Conservation (phyloP, 2,329 filamentous ascomycete species). For the Clonostachys rhizophaga region DNA sequence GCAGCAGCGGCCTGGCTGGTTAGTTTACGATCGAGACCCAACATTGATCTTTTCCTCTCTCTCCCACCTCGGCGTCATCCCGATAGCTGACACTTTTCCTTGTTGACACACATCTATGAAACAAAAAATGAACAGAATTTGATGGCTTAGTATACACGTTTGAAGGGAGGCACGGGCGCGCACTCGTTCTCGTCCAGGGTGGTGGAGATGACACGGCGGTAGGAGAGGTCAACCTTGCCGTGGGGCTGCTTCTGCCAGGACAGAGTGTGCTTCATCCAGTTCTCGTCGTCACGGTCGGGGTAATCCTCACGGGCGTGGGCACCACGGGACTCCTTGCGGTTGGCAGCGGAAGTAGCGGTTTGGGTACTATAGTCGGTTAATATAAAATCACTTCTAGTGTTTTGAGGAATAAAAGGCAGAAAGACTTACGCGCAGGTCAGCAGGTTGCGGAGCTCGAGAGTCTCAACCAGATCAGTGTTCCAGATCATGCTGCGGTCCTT, state of each 20-base stretch:
- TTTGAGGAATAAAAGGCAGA: not conserved
- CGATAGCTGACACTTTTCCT: too few species aligned
- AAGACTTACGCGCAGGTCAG: constrained; percentile 89
- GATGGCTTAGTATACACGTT: constrained; percentile 74
- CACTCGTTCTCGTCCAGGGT: constrained; percentile 96
- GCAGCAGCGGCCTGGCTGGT: too few species aligned
- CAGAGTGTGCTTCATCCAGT: constrained; percentile 99
- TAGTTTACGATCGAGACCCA: too few species aligned
- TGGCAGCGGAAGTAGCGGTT: constrained; percentile 85
- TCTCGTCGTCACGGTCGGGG: constrained; percentile 89
- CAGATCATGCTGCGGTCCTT: constrained; percentile 99
- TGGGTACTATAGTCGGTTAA: constrained; percentile 55
- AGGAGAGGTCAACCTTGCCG: constrained; percentile 78
- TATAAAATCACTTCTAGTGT: not conserved
- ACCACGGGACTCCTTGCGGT: constrained; percentile 95
- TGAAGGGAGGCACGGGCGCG: constrained; percentile 94
- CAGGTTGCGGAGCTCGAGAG: constrained; percentile 89
- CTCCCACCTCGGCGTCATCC: too few species aligned
- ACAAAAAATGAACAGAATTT: not conserved
- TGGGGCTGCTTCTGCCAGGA: constrained; percentile 94
- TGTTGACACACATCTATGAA: too few species aligned
- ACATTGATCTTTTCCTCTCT: too few species aligned
- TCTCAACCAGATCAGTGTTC: constrained; percentile 97
- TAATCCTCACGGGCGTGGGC: constrained; percentile 96
- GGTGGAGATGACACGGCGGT: constrained; percentile 75